phyloP scores from a whole-genome alignment of 2,329 filamentous ascomycete species.

The Exophiala bonariae region DNA sequence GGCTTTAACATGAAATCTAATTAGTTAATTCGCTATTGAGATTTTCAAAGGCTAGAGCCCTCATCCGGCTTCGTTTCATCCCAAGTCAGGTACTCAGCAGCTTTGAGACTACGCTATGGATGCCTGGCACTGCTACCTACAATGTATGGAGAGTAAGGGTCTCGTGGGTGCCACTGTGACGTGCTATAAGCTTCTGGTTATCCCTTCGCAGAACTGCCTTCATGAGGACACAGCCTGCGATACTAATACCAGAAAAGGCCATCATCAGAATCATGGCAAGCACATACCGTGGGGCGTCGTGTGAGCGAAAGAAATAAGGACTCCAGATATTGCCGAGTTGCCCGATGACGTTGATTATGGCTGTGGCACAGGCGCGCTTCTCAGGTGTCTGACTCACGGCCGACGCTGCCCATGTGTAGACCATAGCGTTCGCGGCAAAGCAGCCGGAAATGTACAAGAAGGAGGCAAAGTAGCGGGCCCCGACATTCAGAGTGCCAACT shows the following conservation, averaged over 20 bases:
- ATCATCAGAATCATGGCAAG: neutral
- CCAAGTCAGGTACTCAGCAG: no score
- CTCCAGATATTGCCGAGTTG: neutral
- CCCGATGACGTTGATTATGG: slow-evolving; percentile 36
- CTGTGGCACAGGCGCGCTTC: slow-evolving; percentile 42
- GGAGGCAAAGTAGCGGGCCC: slow-evolving; percentile 30
- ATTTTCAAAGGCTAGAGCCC: no score
- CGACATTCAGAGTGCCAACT: slow-evolving; percentile 45
- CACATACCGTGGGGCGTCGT: neutral
- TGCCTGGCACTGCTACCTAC: no score
- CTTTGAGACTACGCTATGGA: no score
- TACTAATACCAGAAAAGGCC: neutral
- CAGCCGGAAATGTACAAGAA: slow-evolving; percentile 33
- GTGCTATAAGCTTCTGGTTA: no score
- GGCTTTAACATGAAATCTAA: no score
- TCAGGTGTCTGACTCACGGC: slow-evolving; percentile 59
- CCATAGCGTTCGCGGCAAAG: slow-evolving; percentile 38
- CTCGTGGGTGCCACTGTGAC: no score
- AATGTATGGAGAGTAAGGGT: no score
- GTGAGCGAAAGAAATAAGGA: neutral
- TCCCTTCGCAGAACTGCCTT: no score
- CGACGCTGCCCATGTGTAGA: slow-evolving; percentile 42
- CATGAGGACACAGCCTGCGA: no score
- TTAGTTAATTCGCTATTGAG: no score
- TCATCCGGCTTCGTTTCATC: no score